These are phyloP conservation scores for Phytophthora hibernalis DNA, from an alignment of 352 stramenopile genomes.

Conservation along the genomic window DNA sequence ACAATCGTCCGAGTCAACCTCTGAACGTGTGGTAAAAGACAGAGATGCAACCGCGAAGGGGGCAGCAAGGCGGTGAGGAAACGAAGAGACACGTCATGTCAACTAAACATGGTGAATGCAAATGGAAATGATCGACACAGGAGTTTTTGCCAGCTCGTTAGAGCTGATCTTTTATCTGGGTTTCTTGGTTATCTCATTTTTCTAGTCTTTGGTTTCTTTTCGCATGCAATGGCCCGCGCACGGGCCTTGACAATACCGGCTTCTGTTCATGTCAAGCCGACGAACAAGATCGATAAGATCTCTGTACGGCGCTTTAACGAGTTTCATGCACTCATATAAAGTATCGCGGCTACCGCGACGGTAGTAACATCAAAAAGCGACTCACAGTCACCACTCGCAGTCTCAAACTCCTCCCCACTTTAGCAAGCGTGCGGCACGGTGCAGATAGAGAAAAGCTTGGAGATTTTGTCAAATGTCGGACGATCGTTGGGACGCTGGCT, in stretches of 20 bases:
- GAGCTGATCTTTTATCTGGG: conserved; percentile 26
- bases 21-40: conserved; percentile 16
- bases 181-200: conserved; percentile 28
- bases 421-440: conserved; percentile 31
- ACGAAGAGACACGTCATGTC: background rate
- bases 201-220: conserved; percentile 14
- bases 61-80: background rate
- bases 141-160: conserved; percentile 23
- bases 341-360: conserved; percentile 9
- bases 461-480: conserved; percentile 34
- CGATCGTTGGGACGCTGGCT: conserved; percentile 21
- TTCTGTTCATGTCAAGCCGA: conserved; percentile 41
- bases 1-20: conserved; percentile 15
- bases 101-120: background rate
- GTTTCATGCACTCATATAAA: conserved; percentile 33
- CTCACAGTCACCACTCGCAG: conserved; percentile 1
- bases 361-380: conserved; percentile 15
- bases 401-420: background rate
- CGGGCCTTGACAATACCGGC: conserved; percentile 22
- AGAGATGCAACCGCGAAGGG: background rate
- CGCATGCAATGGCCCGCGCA: conserved; percentile 7
- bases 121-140: background rate
- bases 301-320: conserved; percentile 32
- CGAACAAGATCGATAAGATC: conserved; percentile 36
- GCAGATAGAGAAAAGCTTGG: conserved; percentile 28